Evolutionary conservation across 108 stramenopile genomes (phyloP).

Genomic region (Skeletonema tropicum): DNA sequence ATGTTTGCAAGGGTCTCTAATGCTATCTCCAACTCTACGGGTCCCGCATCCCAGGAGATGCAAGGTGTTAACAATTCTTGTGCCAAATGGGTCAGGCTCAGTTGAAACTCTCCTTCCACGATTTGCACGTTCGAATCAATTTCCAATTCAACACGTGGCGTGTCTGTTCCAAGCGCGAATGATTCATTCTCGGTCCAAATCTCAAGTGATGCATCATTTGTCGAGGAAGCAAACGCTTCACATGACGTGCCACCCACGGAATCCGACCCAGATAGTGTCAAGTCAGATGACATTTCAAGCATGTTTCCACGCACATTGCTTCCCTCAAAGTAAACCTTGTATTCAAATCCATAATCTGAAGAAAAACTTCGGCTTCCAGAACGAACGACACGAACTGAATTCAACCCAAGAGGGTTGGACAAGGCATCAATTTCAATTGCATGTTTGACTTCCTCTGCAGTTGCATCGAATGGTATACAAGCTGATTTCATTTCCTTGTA

Average conservation of each 20-base stretch:
- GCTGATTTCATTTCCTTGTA: slow-evolving; percentile 57
- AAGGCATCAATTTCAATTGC: slow-evolving; percentile 60
- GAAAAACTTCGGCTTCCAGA: slow-evolving; percentile 52
- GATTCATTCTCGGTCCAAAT: slow-evolving; percentile 51
- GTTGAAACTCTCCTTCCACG: slow-evolving; percentile 44
- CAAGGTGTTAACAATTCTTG: slow-evolving; percentile 47
- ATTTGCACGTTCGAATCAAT: slow-evolving; percentile 43
- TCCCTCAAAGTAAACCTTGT: slow-evolving; percentile 63
- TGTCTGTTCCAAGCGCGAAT: slow-evolving; percentile 58
- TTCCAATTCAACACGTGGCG: slow-evolving; percentile 44
- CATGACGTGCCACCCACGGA: slow-evolving; percentile 44
- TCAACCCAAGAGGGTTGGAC: slow-evolving; percentile 33
- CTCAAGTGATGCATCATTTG: slow-evolving; percentile 51
- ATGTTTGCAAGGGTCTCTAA: slow-evolving; percentile 53
- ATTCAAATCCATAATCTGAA: slow-evolving; percentile 64
- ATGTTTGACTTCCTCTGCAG: slow-evolving; percentile 54
- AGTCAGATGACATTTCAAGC: slow-evolving; percentile 34
- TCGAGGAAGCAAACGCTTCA: slow-evolving; percentile 45
- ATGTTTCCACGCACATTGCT: slow-evolving; percentile 58
- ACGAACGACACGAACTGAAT: slow-evolving; percentile 48
- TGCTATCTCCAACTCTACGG: slow-evolving; percentile 45
- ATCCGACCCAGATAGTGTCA: slow-evolving; percentile 41
- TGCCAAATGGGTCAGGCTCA: slow-evolving; percentile 40
- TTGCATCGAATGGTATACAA: slow-evolving; percentile 61
- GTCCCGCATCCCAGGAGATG: slow-evolving; percentile 64